A percentile compares a stretch with the other conserved stretches of the same genome.
Evolutionary conservation across 345 rosid genomes (phyloP).

Genomic region (Cardiospermum halicacabum): DNA sequence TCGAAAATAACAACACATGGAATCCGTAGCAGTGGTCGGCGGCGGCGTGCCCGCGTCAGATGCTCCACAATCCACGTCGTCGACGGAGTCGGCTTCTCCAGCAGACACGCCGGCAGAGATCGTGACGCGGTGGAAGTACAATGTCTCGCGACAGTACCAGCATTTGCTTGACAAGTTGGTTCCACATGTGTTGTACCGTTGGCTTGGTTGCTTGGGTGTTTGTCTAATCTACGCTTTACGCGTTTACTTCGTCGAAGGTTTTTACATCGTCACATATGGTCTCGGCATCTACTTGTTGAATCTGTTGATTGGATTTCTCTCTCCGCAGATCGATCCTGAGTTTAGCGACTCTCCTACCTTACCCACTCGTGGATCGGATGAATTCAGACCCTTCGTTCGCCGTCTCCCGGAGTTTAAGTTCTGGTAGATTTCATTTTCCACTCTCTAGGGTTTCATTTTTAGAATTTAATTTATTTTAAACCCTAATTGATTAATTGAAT

Average conservation of each 20-base stretch:
- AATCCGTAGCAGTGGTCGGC: slow-evolving; percentile 26
- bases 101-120: slow-evolving; percentile 33
- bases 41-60: slow-evolving; percentile 29
- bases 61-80: slow-evolving; percentile 20
- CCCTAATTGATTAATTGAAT: no score
- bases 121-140: slow-evolving; percentile 37
- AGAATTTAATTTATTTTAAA: no score
- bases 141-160: slow-evolving; percentile 51
- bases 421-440: slow-evolving; percentile 39
- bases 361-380: slow-evolving; percentile 89
- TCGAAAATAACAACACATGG: slow-evolving; percentile 20
- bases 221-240: slow-evolving; percentile 61
- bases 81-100: neutral
- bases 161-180: slow-evolving; percentile 71
- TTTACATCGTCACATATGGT: slow-evolving; percentile 85
- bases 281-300: slow-evolving; percentile 85
- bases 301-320: slow-evolving; percentile 79
- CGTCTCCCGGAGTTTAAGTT: slow-evolving; percentile 92
- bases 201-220: slow-evolving; percentile 55
- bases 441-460: neutral
- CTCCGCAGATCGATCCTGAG: slow-evolving; percentile 96
- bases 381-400: slow-evolving; percentile 90
- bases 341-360: slow-evolving; percentile 53
- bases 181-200: slow-evolving; percentile 52
- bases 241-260: slow-evolving; percentile 77